These are phyloP conservation scores for Aspergillus tamarii DNA, from an alignment of 2,329 filamentous ascomycete genomes.

Conservation along the genomic window DNA sequence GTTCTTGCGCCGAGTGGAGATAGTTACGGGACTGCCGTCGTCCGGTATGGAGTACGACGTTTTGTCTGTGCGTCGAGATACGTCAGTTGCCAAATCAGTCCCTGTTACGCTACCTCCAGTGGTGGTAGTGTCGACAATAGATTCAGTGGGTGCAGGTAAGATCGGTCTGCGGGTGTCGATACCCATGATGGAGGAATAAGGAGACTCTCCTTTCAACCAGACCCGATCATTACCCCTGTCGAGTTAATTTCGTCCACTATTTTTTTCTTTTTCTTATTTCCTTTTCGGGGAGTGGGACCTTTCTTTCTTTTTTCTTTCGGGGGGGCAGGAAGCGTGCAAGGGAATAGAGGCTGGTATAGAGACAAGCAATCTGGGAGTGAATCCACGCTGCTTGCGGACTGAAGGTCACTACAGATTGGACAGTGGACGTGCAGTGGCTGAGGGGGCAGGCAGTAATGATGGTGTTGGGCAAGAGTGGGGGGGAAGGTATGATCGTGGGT, in stretches of 20 bases:
- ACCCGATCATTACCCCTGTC: constrained; percentile 39
- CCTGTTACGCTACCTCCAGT: constrained; percentile 45
- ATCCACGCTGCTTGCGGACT: constrained; percentile 22
- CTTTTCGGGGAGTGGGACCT: neutral
- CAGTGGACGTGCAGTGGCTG: constrained; percentile 21
- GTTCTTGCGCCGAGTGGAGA: constrained; percentile 65
- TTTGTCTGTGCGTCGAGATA: constrained; percentile 54
- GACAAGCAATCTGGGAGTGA: constrained; percentile 15
- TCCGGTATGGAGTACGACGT: constrained; percentile 55
- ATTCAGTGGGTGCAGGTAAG: constrained; percentile 55
- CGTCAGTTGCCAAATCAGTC: constrained; percentile 54
- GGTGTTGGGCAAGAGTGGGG: constrained; percentile 13
- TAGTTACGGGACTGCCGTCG: constrained; percentile 78
- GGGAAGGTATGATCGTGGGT: constrained; percentile 11
- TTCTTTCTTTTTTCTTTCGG: neutral
- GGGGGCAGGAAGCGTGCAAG: constrained; percentile 14
- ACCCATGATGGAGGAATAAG: constrained; percentile 46
- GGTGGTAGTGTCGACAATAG: constrained; percentile 49
- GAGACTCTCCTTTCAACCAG: constrained; percentile 29
- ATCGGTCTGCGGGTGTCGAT: constrained; percentile 52
- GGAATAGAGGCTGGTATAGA: constrained; percentile 11
- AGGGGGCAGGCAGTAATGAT: constrained; percentile 20
- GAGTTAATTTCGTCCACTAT: neutral
- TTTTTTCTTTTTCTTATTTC: neutral
- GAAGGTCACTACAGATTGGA: constrained; percentile 26